A percentile compares a stretch with the other conserved stretches of the same genome.
These are phyloP conservation scores for Flammula alnicola DNA, from an alignment of 1,284 basidiomycete genomes.

Conservation along the genomic window DNA sequence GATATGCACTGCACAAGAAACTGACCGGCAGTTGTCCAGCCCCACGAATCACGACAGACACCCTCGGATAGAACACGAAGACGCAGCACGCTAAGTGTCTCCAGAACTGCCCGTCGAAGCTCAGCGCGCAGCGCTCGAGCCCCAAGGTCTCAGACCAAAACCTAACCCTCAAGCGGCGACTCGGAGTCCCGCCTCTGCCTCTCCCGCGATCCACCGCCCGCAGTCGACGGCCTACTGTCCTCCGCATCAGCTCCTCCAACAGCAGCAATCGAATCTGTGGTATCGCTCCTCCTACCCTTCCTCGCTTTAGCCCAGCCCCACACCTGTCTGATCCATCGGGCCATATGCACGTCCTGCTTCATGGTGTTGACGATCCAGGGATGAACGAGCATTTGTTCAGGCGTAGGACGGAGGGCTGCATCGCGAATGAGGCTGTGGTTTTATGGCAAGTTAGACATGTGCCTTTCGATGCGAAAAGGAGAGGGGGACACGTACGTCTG, in stretches of 20 bases:
- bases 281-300: conserved; percentile 1
- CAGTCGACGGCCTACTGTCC: not conserved
- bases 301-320: conserved; percentile 72
- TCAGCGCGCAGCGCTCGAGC: too few species aligned
- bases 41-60: too few species aligned
- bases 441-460: conserved; percentile 12
- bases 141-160: too few species aligned
- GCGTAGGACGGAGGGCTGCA: conserved; percentile 74
- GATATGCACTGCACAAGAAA: too few species aligned
- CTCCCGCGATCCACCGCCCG: too few species aligned
- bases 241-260: not conserved
- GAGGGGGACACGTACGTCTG: conserved; percentile 66
- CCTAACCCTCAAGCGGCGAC: too few species aligned
- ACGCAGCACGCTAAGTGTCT: too few species aligned
- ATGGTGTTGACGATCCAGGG: conserved; percentile 84
- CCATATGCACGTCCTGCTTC: conserved; percentile 86
- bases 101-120: too few species aligned
- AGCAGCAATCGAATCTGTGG: not conserved
- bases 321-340: conserved; percentile 87
- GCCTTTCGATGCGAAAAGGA: conserved; percentile 8
- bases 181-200: too few species aligned
- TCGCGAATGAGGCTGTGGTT: conserved; percentile 55
- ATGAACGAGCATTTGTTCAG: conserved; percentile 84
- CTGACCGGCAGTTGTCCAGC: too few species aligned
- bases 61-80: too few species aligned